phyloP scores from a whole-genome alignment of 2,329 filamentous ascomycete species.

The Phialophora expanda region DNA sequence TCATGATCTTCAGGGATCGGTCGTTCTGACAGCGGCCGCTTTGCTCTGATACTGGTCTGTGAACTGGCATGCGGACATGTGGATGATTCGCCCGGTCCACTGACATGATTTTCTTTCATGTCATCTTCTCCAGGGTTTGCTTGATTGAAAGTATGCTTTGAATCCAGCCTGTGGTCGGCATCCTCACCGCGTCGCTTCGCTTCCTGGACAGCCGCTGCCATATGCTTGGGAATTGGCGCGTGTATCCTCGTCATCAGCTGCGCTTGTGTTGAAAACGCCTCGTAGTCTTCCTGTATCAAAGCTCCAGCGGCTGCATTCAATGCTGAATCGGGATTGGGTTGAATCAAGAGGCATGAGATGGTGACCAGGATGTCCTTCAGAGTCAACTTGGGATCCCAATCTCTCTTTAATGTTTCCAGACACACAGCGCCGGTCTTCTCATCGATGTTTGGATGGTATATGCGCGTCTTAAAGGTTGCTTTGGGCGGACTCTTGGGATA shows the following conservation, averaged over 20 bases:
- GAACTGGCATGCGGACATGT: constrained; percentile 17
- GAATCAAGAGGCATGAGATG: constrained; percentile 66
- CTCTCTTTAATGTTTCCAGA: constrained; percentile 68
- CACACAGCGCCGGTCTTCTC: constrained; percentile 66
- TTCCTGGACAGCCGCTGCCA: constrained; percentile 55
- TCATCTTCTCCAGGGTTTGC: constrained; percentile 43
- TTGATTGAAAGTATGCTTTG: constrained; percentile 4
- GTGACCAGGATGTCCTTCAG: constrained; percentile 64
- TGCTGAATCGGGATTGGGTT: constrained; percentile 68
- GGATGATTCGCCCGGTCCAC: constrained; percentile 47
- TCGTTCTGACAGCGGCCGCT: constrained; percentile 53
- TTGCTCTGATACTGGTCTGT: constrained; percentile 46
- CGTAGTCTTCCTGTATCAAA: constrained; percentile 64
- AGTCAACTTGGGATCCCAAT: constrained; percentile 64
- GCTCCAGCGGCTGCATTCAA: constrained; percentile 66
- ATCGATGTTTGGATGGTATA: constrained; percentile 70
- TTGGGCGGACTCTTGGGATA: constrained; percentile 58
- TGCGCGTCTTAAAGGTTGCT: constrained; percentile 64
- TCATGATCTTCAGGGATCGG: constrained; percentile 44
- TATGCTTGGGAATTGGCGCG: constrained; percentile 57
- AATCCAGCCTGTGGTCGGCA: constrained; percentile 33
- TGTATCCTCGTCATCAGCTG: constrained; percentile 68
- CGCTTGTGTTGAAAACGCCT: constrained; percentile 61
- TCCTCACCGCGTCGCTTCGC: constrained; percentile 63
- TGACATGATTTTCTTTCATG: constrained; percentile 57